These are phyloP conservation scores for Xylaria sp. DNA, from an alignment of 495 filamentous ascomycete species.

Conservation along the genomic window DNA sequence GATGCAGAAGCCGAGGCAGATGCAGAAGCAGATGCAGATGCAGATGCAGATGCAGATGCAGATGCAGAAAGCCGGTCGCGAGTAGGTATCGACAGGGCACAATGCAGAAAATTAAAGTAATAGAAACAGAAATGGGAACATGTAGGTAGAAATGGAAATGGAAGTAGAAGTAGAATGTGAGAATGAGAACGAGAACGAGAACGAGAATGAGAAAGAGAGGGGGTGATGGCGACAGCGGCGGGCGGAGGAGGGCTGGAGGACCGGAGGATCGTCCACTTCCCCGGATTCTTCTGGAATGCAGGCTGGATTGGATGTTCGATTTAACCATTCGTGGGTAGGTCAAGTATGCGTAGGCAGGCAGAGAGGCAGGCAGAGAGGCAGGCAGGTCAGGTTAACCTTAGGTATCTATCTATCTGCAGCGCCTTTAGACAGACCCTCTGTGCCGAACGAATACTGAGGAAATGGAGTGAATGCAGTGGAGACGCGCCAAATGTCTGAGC, in stretches of 20 bases:
- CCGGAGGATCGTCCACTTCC: not conserved
- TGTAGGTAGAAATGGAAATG: not conserved
- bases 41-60: not conserved
- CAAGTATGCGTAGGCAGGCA: no score
- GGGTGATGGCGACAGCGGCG: not conserved
- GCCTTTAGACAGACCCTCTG: not conserved
- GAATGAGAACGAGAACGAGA: not conserved
- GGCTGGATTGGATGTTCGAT: constrained; percentile 1
- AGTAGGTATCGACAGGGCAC: not conserved
- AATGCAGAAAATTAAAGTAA: not conserved
- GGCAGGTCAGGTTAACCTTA: no score
- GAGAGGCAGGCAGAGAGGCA: no score
- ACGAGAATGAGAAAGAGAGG: not conserved
- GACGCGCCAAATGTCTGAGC: constrained; percentile 1
- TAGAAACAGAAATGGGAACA: not conserved
- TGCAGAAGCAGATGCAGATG: not conserved
- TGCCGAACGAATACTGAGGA: not conserved
- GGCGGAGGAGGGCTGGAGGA: not conserved
- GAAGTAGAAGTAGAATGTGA: not conserved
- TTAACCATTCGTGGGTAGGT: not conserved
- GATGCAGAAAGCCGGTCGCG: not conserved
- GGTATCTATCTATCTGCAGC: no score
- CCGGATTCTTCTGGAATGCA: constrained; percentile 20
- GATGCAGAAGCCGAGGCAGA: no score
- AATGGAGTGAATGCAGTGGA: not conserved